Base-by-base conservation (phyloP, 768 basidiomycete species). In the Mycena albidolilacea region DNA sequence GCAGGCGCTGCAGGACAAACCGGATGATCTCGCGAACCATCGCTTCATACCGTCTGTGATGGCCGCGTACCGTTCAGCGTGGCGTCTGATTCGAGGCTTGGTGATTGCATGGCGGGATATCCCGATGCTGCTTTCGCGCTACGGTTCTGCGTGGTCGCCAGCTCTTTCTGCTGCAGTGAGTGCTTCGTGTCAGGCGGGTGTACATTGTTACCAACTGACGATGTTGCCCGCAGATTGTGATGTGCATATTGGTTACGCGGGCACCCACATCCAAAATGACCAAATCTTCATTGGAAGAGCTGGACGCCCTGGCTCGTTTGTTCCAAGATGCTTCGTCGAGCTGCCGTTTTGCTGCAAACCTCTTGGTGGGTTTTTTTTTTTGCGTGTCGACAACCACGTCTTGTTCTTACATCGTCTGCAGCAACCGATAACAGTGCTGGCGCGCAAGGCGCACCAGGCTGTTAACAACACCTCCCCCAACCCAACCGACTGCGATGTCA, bases 21-120 rank as follows among this genome's bases (percentile, higher is more conserved):
- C 90, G 0, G 75, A 81, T 9, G 90, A 93, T 67, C 82, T 90
- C 3, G 82, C 91, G 60, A 85, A 85, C 68, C 92, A 94, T 76
- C 86, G 84, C 76, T 93, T 90, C 78, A 86, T 89, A 0, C 90
- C 91, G 0, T 95, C 93, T 1, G 90, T 93, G 7, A 87, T 92
- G 79, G 91, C 93, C 0, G 88, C 89, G 15, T 94, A 92, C 80
- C 90, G 92, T 2, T 92, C 91, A 2, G 90, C 92, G 5, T 93
- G 91, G 90, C 84, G 92, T 17, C 76, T 93, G 39, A 88, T 91
- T 50, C 84, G 87, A 58, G 84, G 85, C 0, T 81, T 92, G 64
- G 81, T 82, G 19, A 79, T 85, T n/a, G 80, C 85, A 1, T 88
- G 87, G 81, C 78, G 79, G 17, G 71, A 76, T 21, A 80, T 83